These are phyloP conservation scores for Acer negundo DNA, from an alignment of 345 rosid genomes.

Conservation along the genomic window DNA sequence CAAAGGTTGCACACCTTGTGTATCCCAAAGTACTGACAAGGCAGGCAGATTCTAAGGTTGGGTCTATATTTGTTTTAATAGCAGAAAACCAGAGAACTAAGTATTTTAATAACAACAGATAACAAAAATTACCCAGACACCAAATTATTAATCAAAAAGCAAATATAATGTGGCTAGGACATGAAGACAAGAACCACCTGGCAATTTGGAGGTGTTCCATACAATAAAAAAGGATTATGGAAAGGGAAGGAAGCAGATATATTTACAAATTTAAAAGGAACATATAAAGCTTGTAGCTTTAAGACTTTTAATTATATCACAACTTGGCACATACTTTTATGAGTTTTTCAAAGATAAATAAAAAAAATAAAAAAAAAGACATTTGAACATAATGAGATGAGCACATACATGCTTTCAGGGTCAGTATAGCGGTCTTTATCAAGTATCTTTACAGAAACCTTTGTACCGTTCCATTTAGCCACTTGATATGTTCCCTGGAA, in stretches of 20 bases:
- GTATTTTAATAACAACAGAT: neutral
- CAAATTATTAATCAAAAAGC: neutral
- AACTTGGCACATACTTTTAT: neutral
- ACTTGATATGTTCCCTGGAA: conserved; percentile 91
- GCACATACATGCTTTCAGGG: conserved; percentile 68
- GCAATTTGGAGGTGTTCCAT: neutral
- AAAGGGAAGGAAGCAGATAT: neutral
- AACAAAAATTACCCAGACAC: neutral
- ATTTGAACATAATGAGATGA: conserved; percentile 14
- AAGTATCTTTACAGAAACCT: conserved; percentile 87
- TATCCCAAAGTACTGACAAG: too few relatives aligned
- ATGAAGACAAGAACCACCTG: neutral
- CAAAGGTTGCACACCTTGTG: neutral
- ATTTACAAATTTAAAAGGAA: neutral
- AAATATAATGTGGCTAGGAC: neutral
- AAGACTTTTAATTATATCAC: neutral
- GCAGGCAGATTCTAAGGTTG: neutral
- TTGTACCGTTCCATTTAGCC: conserved; percentile 98
- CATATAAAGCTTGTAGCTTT: neutral
- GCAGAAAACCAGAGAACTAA: neutral
- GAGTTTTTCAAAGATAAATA: neutral
- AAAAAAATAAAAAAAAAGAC: conserved; percentile 8
- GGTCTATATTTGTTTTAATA: neutral
- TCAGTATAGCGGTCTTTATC: conserved; percentile 72
- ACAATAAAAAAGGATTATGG: neutral